Percentiles rank a stretch among this genome's conserved stretches.
Evolutionary conservation across 2,329 filamentous ascomycete species (phyloP).

Genomic region (Calcarisporium arbuscula): DNA sequence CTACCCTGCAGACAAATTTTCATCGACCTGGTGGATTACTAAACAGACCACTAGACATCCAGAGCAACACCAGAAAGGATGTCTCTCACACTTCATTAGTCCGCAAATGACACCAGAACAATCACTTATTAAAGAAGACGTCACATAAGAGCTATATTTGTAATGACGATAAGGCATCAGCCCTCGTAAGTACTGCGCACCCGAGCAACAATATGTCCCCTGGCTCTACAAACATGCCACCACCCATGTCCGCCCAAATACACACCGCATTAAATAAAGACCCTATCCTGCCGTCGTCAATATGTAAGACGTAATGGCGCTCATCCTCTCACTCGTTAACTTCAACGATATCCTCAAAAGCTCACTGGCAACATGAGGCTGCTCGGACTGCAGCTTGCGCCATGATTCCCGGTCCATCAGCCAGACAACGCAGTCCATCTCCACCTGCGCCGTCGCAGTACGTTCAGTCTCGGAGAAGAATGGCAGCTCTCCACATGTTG

Average conservation of each 20-base stretch:
- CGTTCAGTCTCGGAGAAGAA: conserved; percentile 90
- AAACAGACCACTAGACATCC: too few species aligned
- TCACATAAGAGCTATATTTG: too few species aligned
- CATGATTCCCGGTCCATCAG: conserved; percentile 66
- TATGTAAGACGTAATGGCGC: conserved; percentile 53
- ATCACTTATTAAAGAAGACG: too few species aligned
- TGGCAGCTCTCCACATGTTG: conserved; percentile 90
- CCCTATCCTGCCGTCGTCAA: conserved; percentile 43
- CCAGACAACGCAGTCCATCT: conserved; percentile 80
- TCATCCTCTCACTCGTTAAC: conserved; percentile 90
- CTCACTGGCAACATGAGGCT: conserved; percentile 76
- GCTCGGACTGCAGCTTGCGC: conserved; percentile 62
- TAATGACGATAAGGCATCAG: too few species aligned
- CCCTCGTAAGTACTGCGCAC: too few species aligned
- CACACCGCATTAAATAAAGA: conserved; percentile 3
- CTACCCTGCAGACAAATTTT: too few species aligned
- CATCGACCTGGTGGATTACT: too few species aligned
- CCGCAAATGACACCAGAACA: too few species aligned
- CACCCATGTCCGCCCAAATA: neutral
- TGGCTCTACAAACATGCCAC: neutral
- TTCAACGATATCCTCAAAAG: conserved; percentile 83
- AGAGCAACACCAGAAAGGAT: too few species aligned
- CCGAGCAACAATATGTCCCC: too few species aligned
- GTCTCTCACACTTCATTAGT: too few species aligned
- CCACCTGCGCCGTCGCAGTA: conserved; percentile 79